Conservation (phyloP, 768 basidiomycete species). For the Leccinum truebloodii region DNA sequence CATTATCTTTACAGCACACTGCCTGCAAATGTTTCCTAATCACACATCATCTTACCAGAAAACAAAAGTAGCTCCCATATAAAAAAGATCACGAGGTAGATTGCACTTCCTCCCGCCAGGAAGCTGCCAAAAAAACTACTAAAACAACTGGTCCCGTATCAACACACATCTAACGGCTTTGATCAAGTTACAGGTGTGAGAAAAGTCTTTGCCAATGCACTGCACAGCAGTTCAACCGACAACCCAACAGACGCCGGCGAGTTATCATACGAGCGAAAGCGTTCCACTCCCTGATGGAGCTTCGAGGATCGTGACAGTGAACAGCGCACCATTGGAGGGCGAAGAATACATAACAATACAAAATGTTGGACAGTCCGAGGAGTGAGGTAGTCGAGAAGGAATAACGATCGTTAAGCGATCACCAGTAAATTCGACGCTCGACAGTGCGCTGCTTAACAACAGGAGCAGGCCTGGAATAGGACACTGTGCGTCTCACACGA, state of each 20-base stretch:
- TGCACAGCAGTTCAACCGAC: slow-evolving; percentile 23
- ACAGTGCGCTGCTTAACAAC: slow-evolving; percentile 54
- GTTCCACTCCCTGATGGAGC: slow-evolving; percentile 50
- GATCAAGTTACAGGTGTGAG: slow-evolving; percentile 11
- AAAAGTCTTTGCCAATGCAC: slow-evolving; percentile 15
- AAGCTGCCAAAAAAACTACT: slow-evolving; percentile 11
- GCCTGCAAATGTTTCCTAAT: slow-evolving; percentile 6
- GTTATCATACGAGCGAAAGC: slow-evolving; percentile 21
- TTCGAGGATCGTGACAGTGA: slow-evolving; percentile 46
- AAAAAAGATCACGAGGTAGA: background rate
- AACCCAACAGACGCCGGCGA: slow-evolving; percentile 14
- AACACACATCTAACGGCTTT: slow-evolving; percentile 22
- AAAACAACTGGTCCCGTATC: slow-evolving; percentile 14
- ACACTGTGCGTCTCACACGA: slow-evolving; percentile 73
- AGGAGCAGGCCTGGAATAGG: slow-evolving; percentile 51
- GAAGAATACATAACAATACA: slow-evolving; percentile 36
- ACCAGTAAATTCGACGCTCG: slow-evolving; percentile 80
- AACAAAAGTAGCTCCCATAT: background rate
- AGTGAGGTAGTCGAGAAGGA: slow-evolving; percentile 2
- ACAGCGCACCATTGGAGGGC: slow-evolving; percentile 4
- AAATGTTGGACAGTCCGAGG: slow-evolving; percentile 23
- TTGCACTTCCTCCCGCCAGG: slow-evolving; percentile 12
- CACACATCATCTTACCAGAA: background rate
- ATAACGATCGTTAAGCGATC: slow-evolving; percentile 21
- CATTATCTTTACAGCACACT: background rate